A percentile compares a stretch with the other conserved stretches of the same genome.
phyloP scores from a whole-genome alignment of 176 grass and related monocot genomes.

The Aegilops umbellulata region DNA sequence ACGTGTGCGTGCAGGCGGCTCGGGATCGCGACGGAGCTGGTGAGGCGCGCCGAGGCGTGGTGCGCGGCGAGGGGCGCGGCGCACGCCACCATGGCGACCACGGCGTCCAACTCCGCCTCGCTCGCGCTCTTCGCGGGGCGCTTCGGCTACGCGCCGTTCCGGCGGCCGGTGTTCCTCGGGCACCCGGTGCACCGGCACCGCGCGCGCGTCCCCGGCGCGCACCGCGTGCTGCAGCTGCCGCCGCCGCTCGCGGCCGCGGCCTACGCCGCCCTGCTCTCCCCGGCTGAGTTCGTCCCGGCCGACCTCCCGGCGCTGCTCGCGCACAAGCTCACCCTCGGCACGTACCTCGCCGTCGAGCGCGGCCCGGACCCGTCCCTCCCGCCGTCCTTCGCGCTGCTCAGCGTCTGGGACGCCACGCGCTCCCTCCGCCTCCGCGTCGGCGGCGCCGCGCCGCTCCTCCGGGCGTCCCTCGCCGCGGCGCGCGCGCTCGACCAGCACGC shows the following conservation, averaged over 20 bases:
- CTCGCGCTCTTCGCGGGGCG: constrained; percentile 66
- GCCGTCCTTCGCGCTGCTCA: constrained; percentile 58
- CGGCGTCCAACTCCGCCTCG: constrained; percentile 60
- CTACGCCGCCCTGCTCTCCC: constrained; percentile 44
- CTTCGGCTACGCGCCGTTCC: constrained; percentile 67
- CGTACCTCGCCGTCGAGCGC: constrained; percentile 62
- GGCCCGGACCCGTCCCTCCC: neutral
- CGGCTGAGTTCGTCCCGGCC: constrained; percentile 58
- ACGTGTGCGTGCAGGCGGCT: constrained; percentile 42
- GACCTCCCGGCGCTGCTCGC: constrained; percentile 62
- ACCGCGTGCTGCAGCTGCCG: constrained; percentile 50
- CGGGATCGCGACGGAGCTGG: constrained; percentile 62
- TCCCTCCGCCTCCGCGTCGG: constrained; percentile 55
- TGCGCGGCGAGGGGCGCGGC: constrained; percentile 42
- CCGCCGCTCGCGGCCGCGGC: constrained; percentile 45
- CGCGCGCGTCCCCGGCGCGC: constrained; percentile 26
- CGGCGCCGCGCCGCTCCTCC: constrained; percentile 34
- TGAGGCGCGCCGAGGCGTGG: constrained; percentile 54
- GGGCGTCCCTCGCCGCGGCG: constrained; percentile 46
- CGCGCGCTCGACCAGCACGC: constrained; percentile 48
- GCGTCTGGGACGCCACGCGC: constrained; percentile 68
- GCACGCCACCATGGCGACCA: constrained; percentile 75
- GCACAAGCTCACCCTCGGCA: constrained; percentile 67
- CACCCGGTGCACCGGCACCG: constrained; percentile 69
- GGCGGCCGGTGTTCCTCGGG: constrained; percentile 54